These are phyloP conservation scores for Diutina neorugosa DNA, from an alignment of 1,139 yeast genomes.

Conservation along the genomic window DNA sequence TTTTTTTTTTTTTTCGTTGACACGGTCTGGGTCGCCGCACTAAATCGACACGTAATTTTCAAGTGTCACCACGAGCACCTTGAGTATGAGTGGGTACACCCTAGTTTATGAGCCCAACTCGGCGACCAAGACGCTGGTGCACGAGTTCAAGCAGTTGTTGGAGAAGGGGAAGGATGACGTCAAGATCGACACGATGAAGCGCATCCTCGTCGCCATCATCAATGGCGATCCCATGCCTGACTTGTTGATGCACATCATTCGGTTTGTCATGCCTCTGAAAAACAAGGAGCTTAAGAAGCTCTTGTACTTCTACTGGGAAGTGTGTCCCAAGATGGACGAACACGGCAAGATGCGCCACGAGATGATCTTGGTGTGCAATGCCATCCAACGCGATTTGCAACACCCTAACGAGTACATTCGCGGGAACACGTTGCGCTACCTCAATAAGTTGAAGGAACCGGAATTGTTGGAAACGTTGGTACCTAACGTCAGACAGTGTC, in stretches of 20 bases:
- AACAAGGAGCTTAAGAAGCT: constrained; percentile 86
- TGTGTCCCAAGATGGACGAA: constrained; percentile 81
- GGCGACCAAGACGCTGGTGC: constrained; percentile 56
- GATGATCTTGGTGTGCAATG: constrained; percentile 97
- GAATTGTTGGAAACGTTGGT: constrained; percentile 92
- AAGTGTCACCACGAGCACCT: background rate
- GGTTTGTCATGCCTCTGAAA: constrained; percentile 94
- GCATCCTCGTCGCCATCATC: constrained; percentile 72
- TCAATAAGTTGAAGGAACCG: constrained; percentile 83
- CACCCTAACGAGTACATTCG: constrained; percentile 97
- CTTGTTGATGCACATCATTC: constrained; percentile 88
- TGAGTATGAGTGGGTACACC: constrained; percentile 38
- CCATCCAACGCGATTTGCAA: constrained; percentile 92
- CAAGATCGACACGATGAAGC: constrained; percentile 84
- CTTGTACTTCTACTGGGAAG: constrained; percentile 95
- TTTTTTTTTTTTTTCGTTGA: background rate
- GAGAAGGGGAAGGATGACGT: constrained; percentile 87
- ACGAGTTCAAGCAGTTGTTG: constrained; percentile 66
- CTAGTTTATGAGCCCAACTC: constrained; percentile 68
- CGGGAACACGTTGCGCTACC: constrained; percentile 87
- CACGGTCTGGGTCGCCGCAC: background rate
- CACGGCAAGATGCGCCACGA: constrained; percentile 94
- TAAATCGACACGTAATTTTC: background rate
- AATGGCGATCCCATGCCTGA: constrained; percentile 95
- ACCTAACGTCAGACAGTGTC: constrained; percentile 82